Evolutionary conservation across 1,284 basidiomycete genomes (phyloP), one percentile per base, ranked within the genome.

Genomic region (Grifola frondosa): DNA sequence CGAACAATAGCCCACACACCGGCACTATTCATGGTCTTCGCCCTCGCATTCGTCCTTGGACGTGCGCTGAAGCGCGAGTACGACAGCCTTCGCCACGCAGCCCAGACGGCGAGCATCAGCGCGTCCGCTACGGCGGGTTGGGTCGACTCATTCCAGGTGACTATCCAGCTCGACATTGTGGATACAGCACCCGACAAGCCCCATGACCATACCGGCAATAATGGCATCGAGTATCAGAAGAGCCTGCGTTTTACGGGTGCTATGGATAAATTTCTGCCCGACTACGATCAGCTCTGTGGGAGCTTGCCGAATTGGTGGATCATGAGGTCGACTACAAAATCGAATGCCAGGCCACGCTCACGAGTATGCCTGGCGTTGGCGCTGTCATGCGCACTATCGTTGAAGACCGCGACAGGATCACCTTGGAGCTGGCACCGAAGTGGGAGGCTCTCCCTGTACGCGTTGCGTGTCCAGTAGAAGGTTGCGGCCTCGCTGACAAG

Each of bases 1-100:
- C 63, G 5, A 65, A 65, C 46, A 64, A 59, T 47, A 57, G 53
- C 36, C 61, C 61, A 5, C 63, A 65, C 42, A 44, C 50, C 1
- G 63, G 63, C 5, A 64, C 63, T 5, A 55, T 65, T n/a, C 30
- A 44, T 57, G 37, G 51, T 47, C 16, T 62, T 65, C 46, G 32
- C 58, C 15, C 35, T 56, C 6, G 60, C 56, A 5, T 63, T 64
- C 50, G 21, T 55, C 37, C 37, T 62, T 23, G 61, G 49, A 3
- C 42, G 45, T 11, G 34, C 4, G 12, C 34, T 50, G 13, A 29
- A 50, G 34, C 16, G 9, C 21, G 34, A 40, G 15, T 50, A 46
- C 37, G 20, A 26, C 12, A 11, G 13, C 12, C 43, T 49, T 20
- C 47, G 50, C 12, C 44, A 6, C 33, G 32, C 34, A 41, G 44